These are phyloP conservation scores for Podila horticola DNA, from an alignment of 192 early-diverging fungal genomes.

Conservation along the genomic window DNA sequence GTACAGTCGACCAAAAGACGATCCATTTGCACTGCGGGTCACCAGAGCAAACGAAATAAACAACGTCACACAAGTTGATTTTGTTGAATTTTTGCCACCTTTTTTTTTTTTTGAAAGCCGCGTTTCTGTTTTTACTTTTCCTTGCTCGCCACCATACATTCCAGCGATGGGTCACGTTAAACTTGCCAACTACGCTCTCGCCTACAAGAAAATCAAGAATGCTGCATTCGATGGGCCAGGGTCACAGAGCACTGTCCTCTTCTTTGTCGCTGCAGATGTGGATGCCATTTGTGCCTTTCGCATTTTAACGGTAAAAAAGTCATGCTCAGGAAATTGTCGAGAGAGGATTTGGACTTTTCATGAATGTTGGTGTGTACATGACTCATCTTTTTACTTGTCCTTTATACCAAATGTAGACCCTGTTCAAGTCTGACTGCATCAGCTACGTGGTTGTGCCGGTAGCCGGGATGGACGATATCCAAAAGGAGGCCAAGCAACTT, in stretches of 20 bases:
- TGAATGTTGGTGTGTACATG: not conserved
- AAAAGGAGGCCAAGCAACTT: conserved; percentile 66
- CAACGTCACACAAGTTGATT: not conserved
- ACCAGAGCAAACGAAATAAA: not conserved
- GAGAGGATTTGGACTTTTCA: not conserved
- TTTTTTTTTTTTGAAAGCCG: not conserved
- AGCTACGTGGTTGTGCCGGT: conserved; percentile 87
- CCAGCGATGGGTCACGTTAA: conserved; percentile 46
- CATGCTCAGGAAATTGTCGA: not conserved
- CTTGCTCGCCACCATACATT: too few species aligned
- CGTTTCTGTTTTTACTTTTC: too few species aligned
- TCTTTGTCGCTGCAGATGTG: conserved; percentile 79
- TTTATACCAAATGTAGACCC: conserved; percentile 49
- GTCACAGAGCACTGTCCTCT: conserved; percentile 29
- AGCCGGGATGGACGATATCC: conserved; percentile 62
- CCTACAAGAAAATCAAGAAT: conserved; percentile 51
- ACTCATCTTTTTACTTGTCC: not conserved
- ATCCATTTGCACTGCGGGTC: conserved; percentile 57
- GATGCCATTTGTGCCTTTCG: conserved; percentile 86
- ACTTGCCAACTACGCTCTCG: conserved; percentile 48
- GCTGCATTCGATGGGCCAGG: conserved; percentile 35
- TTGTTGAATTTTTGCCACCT: not conserved
- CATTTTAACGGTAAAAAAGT: conserved; percentile 71
- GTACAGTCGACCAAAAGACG: conserved; percentile 43
- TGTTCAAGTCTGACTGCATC: conserved; percentile 85